Percentiles rank a stretch among this genome's conserved stretches.
phyloP scores from a whole-genome alignment of 2,329 filamentous ascomycete genomes.

The Penicillium olsonii region DNA sequence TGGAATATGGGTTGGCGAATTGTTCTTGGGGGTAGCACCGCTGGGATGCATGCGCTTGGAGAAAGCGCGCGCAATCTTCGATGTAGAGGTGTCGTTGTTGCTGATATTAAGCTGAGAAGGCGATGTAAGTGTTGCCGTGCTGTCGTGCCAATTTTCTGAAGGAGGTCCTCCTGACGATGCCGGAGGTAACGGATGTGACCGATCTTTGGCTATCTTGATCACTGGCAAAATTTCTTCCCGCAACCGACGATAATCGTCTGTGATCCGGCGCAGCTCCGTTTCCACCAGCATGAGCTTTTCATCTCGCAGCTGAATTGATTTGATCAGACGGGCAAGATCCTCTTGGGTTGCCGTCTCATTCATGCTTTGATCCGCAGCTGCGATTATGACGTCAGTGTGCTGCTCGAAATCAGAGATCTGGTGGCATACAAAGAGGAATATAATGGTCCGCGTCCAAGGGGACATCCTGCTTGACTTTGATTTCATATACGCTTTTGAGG shows the following conservation, averaged over 20 bases:
- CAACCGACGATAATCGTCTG: slow-evolving; percentile 84
- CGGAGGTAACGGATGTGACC: slow-evolving; percentile 78
- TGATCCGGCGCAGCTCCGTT: slow-evolving; percentile 76
- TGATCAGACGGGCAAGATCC: slow-evolving; percentile 87
- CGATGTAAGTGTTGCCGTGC: slow-evolving; percentile 42
- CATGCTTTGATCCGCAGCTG: slow-evolving; percentile 87
- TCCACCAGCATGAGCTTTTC: slow-evolving; percentile 85
- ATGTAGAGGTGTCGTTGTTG: slow-evolving; percentile 49
- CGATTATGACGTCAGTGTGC: slow-evolving; percentile 16
- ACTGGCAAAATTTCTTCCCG: slow-evolving; percentile 90
- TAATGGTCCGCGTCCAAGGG: slow-evolving; percentile 92
- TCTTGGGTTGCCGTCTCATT: slow-evolving; percentile 88
- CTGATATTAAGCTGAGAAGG: slow-evolving; percentile 32
- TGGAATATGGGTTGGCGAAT: slow-evolving; percentile 72
- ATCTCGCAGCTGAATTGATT: slow-evolving; percentile 85
- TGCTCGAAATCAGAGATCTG: slow-evolving; percentile 9
- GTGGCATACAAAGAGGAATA: slow-evolving; percentile 76
- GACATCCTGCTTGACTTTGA: slow-evolving; percentile 91
- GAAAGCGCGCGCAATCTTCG: slow-evolving; percentile 67
- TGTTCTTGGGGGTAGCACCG: slow-evolving; percentile 71
- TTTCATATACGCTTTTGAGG: slow-evolving; percentile 92
- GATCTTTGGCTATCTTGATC: slow-evolving; percentile 87
- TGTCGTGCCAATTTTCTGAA: slow-evolving; percentile 29
- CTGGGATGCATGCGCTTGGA: slow-evolving; percentile 72
- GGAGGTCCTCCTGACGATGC: slow-evolving; percentile 35